phyloP scores from a whole-genome alignment of 192 early-diverging fungal species.

The Coemansia sp. region DNA sequence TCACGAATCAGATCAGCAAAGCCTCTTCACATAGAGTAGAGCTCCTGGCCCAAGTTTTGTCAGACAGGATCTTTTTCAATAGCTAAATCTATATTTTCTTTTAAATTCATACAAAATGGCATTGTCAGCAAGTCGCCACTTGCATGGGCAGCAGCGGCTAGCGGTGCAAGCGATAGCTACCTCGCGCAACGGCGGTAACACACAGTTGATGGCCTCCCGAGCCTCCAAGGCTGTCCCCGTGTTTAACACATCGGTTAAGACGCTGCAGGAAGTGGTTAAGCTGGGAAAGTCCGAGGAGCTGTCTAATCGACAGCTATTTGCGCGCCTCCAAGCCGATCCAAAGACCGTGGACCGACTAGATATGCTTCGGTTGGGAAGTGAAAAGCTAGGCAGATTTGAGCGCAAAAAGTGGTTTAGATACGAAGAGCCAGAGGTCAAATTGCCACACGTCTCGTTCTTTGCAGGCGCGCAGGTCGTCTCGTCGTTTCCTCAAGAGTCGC shows the following conservation, averaged over 20 bases:
- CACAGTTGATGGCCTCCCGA: not conserved
- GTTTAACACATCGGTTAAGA: conserved; percentile 32
- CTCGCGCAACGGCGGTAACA: not conserved
- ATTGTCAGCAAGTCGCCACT: not conserved
- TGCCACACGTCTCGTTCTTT: conserved; percentile 53
- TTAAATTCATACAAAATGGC: not conserved
- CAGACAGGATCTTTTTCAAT: too few relatives aligned
- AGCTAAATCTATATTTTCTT: not conserved
- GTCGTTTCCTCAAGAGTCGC: conserved; percentile 44
- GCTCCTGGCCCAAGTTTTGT: too few relatives aligned
- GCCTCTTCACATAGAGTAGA: too few relatives aligned
- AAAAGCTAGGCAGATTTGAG: conserved; percentile 46
- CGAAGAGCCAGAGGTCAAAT: conserved; percentile 39
- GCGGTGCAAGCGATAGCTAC: not conserved
- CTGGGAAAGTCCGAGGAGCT: conserved; percentile 6
- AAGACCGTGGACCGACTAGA: conserved; percentile 47
- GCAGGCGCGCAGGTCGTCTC: conserved; percentile 43
- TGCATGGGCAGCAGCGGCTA: conserved; percentile 3
- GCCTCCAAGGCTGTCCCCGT: not conserved
- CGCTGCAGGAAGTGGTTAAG: conserved; percentile 26
- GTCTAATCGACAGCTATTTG: conserved; percentile 52
- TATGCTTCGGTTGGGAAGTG: conserved; percentile 42
- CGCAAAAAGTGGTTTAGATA: conserved; percentile 54
- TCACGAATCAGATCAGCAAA: too few relatives aligned
- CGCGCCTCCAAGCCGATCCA: conserved; percentile 32